Base-by-base conservation (phyloP, 345 rosid genomes). In the Anacardium occidentale region DNA sequence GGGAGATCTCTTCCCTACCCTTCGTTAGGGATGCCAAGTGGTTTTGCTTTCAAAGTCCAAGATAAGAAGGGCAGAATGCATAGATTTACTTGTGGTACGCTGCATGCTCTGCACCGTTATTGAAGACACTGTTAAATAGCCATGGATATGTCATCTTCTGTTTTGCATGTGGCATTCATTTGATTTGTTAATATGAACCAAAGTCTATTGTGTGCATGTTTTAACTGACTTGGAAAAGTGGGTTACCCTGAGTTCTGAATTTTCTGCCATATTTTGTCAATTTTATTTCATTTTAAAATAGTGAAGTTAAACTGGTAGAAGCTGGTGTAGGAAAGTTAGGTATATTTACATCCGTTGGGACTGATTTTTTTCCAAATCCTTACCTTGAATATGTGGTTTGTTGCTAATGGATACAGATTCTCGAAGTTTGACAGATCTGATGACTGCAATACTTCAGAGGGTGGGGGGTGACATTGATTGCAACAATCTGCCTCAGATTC, bases 81-180 rank as follows among this genome's bases (percentile, higher is more conserved):
- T 83, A 87, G 99, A 84, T 96, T 96, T 82, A 85, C 78, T 58
- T 90, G 93, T 65, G 99, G 99, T 96, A 85, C 24, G 81, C 73
- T 65, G 61, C 66, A 44, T 62, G 55, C 64, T 52, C 54, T 70
- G 11, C 13, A 34, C 14, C 18, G 21, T 29, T 12, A 5, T 65
- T 34, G 29, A 3, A 44, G 65, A 62, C 37, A 24, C 26, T 51
- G 32, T 65, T 17, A 37, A n/a, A 69, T 64, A 18, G 55, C 20
- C 37, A 14, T 24, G 21, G 14, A 47, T 65, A 37, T 66, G 18
- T 62, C 10, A 34, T 62, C 52, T 64, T 53, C 50, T 66, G 1
- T 59, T 50, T 65, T 68, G 59, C 69, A 25, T 56, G 32, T 34
- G 71, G 63, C 66, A 51, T 48, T 10, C 66, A 56, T 60, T 68